Evolutionary conservation across 805 yeast species (phyloP), one percentile per base, ranked within the genome.

Genomic region (Metschnikowia dekortorum): DNA sequence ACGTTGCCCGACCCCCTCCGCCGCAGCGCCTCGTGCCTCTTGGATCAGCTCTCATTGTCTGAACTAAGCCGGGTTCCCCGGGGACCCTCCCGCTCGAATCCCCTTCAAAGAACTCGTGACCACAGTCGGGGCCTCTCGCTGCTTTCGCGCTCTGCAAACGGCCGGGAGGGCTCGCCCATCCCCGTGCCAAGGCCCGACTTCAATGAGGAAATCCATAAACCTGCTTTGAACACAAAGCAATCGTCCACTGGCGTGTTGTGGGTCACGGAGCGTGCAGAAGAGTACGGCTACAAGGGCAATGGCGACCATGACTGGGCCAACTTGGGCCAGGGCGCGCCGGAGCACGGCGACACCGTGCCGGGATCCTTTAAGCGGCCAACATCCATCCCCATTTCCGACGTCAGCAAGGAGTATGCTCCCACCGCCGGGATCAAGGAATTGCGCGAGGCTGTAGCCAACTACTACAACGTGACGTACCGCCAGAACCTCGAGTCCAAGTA

Each of bases 291-390:
- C 59, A 62, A 68, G 44, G 66, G 67, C 7, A 73, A 70, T 45
- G 66, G 66, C 41, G 67, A 64, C 49, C 56, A 53, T 18, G 68
- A 69, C 10, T 81, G 85, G 85, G 79, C 82, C 36, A 81, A 81
- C 61, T 67, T 81, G 61, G 85, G 85, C 39, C 85, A 81, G 61
- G 85, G 85, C 44, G 82, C 83, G 50, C 85, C 85, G 3, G 85
- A 81, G 60, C 83, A 80, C 48, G 84, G 84, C 22, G 82, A 78
- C 44, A 71, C 75, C 8, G 68, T 81, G 41, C 80, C 80, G 2
- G 85, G 85, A 3, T 80, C 84, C 32, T 79, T 80, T 61, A 69
- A 71, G 47, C 68, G 83, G 61, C 85, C 85, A 3, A 68, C 68
- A 0, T 57, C 70, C 7, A 66, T 81, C 30, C 75, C 77, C 0